These are phyloP conservation scores for Acanthamoeba pearcei DNA, from an alignment of 208 protist genomes.

Conservation along the genomic window DNA sequence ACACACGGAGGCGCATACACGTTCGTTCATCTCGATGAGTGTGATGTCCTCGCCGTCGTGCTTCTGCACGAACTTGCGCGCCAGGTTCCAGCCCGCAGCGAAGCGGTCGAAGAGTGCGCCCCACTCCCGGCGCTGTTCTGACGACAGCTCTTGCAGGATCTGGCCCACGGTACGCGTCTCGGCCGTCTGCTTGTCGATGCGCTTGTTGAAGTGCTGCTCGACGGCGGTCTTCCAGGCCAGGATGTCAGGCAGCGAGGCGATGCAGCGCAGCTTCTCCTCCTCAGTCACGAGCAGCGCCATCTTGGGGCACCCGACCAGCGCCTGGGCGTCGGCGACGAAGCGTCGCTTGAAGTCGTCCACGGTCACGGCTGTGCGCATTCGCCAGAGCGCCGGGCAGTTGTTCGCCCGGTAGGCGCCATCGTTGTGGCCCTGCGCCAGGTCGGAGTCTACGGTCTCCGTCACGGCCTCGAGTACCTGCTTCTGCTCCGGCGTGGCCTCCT, in stretches of 20 bases:
- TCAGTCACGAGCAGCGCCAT: background rate
- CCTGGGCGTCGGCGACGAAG: background rate
- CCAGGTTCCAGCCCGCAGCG: conserved; percentile 15
- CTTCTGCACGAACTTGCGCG: background rate
- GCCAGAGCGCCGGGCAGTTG: conserved; percentile 35
- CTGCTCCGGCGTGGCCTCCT: background rate
- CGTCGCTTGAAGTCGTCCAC: background rate
- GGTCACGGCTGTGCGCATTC: background rate
- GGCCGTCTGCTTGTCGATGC: conserved; percentile 49
- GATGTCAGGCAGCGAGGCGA: background rate
- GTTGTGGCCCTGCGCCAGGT: background rate
- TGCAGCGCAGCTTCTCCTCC: conserved; percentile 1
- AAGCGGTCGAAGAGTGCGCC: background rate
- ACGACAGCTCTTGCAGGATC: background rate
- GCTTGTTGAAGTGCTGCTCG: conserved; percentile 36
- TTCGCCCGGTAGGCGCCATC: background rate
- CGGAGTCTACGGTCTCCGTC: conserved; percentile 32
- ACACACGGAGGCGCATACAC: background rate
- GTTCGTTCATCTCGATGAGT: background rate
- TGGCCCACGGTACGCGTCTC: background rate
- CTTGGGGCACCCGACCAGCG: background rate
- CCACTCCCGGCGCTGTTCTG: background rate
- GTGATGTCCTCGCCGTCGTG: background rate
- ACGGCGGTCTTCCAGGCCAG: conserved; percentile 23
- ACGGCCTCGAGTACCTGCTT: conserved; percentile 24